phyloP scores from a whole-genome alignment of 345 rosid genomes.

The Noccaea caerulescens region DNA sequence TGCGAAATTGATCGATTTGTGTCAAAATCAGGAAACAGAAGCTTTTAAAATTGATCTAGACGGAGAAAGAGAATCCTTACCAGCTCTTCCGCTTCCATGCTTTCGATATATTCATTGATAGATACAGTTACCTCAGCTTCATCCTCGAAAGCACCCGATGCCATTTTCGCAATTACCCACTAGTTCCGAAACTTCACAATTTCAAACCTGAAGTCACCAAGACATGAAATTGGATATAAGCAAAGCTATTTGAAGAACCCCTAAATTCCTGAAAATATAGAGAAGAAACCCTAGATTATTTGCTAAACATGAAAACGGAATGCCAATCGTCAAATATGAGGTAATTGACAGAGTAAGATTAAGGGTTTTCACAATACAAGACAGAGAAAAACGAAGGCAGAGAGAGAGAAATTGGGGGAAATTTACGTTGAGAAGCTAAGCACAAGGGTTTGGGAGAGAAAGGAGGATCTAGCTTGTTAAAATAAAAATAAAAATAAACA shows the following conservation, averaged over 20 bases:
- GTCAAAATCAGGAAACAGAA: constrained; percentile 6
- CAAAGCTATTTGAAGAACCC: constrained; percentile 10
- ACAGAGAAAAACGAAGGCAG: background rate
- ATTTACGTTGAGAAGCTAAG: constrained; percentile 3
- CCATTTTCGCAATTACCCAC: constrained; percentile 49
- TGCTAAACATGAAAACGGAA: background rate
- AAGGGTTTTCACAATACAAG: background rate
- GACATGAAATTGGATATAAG: background rate
- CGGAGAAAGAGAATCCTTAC: constrained; percentile 45
- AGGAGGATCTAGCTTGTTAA: constrained; percentile 32
- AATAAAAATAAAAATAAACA: background rate
- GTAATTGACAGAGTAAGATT: background rate
- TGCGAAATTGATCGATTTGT: background rate
- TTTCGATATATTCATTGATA: constrained; percentile 78
- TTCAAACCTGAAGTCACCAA: constrained; percentile 31
- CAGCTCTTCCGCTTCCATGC: constrained; percentile 85
- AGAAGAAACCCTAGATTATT: constrained; percentile 46
- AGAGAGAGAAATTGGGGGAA: background rate
- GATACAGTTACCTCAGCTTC: constrained; percentile 73
- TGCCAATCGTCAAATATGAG: constrained; percentile 2
- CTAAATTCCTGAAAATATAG: background rate
- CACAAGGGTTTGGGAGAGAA: background rate
- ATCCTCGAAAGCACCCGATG: constrained; percentile 62
- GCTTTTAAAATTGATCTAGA: background rate
- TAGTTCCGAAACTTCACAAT: background rate